Base-by-base conservation (phyloP, 192 early-diverging fungal species). In the Spizellomyces punctatus region DNA sequence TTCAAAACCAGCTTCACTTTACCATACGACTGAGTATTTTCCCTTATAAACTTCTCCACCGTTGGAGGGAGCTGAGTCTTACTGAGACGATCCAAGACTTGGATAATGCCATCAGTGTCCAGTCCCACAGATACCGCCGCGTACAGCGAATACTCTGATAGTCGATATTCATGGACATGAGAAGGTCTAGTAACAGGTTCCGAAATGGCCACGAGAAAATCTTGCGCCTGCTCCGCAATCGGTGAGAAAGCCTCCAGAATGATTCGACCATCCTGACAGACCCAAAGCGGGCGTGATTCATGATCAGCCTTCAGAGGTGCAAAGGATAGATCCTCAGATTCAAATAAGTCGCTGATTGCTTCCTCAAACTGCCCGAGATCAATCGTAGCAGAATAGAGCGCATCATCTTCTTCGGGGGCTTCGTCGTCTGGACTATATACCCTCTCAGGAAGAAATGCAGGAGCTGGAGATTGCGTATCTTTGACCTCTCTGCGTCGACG, bases 1-100 rank as follows among this genome's bases (percentile, higher is more conserved):
- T 98, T 98, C 61, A 98, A 78, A 1, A 99, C 95, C 9, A 99
- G 85, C 72, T 98, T 98, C 43, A 98, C 94, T 80, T 98, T 98
- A 14, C 95, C 98, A 66, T 94, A 98, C 0, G 91, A 93, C 5
- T 86, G 72, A 46, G 98, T 98, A 75, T 90, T 92, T 64, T 87
- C 74, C 14, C 87, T 81, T 66, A 99, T 95, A 36, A 93, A 86
- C 43, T 89, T 78, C 5, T 87, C 83, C 63, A 98, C 86, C 17
- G 83, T 75, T 6, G 87, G 78, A 9, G 98, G 96, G 78, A 42
- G 86, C 8, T 19, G 52, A 27, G 88, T 89, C 74, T 99, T 99
- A 65, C 91, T 96, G 8, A 99, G 82, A 56, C 92, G 89, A 69
- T 92, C 89, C 59, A 99, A 79, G 5, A 94, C 94, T 41, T 91